Conservation (phyloP, 2,329 filamentous ascomycete genomes). For the Metarhizium album region DNA sequence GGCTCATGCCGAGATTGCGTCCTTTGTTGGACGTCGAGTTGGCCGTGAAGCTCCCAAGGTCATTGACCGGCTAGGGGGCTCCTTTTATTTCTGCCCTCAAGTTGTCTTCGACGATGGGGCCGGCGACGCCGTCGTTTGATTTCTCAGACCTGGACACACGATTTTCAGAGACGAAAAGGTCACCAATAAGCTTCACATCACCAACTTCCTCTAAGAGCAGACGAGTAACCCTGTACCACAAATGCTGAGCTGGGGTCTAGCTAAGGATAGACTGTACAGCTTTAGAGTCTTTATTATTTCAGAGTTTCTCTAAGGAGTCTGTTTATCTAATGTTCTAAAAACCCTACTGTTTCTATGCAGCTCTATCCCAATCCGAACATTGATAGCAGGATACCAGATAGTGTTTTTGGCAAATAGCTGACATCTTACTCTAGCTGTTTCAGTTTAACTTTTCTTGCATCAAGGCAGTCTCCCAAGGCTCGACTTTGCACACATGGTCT, state of each 20-base stretch:
- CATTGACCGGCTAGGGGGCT: not conserved
- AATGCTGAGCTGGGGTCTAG: not conserved
- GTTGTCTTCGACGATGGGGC: not conserved
- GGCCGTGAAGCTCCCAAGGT: not conserved
- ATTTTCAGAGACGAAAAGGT: not conserved
- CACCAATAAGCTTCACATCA: not conserved
- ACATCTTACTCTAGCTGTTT: not conserved
- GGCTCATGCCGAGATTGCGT: not conserved
- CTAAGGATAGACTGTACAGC: not conserved
- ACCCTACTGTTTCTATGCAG: not conserved
- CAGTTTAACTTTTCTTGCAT: not conserved
- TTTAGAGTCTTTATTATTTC: not conserved
- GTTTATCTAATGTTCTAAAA: not conserved
- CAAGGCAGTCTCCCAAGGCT: not conserved
- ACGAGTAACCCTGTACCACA: not conserved
- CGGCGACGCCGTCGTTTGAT: not conserved
- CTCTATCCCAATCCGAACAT: not conserved
- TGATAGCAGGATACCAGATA: not conserved
- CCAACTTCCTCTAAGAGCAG: not conserved
- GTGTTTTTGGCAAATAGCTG: not conserved
- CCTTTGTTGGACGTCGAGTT: not conserved
- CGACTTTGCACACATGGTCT: not conserved
- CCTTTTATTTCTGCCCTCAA: not conserved
- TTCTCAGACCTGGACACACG: not conserved
- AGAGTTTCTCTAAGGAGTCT: not conserved